Conservation (phyloP, 768 basidiomycete species). For the Naganishia vishniacii region DNA sequence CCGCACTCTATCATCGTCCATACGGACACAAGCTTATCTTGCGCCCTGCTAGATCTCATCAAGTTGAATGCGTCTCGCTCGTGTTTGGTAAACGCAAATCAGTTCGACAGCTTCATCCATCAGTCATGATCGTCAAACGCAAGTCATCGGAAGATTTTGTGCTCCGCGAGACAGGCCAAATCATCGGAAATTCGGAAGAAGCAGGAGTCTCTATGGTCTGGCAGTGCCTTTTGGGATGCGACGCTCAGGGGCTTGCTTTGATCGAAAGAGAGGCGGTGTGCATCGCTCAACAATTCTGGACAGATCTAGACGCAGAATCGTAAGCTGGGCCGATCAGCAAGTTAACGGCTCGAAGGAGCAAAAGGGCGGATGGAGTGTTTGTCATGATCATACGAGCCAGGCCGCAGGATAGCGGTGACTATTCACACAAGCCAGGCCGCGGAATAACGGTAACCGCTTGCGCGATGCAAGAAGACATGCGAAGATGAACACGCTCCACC, state of each 20-base stretch:
- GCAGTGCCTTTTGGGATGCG: constrained; percentile 18
- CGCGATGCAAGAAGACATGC: no score
- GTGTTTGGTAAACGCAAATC: no score
- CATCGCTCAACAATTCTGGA: constrained; percentile 13
- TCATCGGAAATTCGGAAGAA: constrained; percentile 17
- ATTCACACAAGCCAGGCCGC: no score
- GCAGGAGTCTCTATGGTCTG: constrained; percentile 12
- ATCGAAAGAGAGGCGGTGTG: neutral
- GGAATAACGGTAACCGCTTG: no score
- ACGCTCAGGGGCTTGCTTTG: constrained; percentile 6
- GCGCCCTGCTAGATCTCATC: constrained; percentile 13
- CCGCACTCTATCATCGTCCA: neutral
- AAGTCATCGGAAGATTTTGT: constrained; percentile 16
- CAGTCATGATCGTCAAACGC: constrained; percentile 8
- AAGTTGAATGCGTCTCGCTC: constrained; percentile 24
- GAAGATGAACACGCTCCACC: no score
- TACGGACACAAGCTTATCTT: neutral
- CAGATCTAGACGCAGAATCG: neutral
- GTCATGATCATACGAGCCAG: no score
- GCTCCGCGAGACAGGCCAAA: constrained; percentile 14
- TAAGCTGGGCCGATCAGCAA: no score
- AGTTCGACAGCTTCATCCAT: constrained; percentile 1
- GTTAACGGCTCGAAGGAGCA: no score
- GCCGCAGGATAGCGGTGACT: no score
- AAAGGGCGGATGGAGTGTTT: no score